Conservation (phyloP, 2,329 filamentous ascomycete genomes). For the Neurospora crassa region DNA sequence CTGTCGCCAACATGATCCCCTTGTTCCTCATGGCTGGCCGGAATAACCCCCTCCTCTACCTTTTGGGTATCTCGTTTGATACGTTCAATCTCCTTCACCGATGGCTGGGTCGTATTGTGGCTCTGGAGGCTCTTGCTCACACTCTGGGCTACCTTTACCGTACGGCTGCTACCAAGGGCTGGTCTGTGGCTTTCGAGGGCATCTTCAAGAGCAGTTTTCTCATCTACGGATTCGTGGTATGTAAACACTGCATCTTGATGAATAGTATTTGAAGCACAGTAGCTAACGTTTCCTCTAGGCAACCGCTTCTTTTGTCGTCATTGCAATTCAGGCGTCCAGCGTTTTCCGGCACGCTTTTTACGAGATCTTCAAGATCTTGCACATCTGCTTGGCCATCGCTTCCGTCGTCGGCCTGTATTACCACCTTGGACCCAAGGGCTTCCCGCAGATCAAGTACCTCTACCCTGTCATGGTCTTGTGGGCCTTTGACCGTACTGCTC, state of each 20-base stretch:
- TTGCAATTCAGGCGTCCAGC: constrained; percentile 60
- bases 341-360: constrained; percentile 69
- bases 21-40: constrained; percentile 65
- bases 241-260: constrained; percentile 19
- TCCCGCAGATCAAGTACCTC: constrained; percentile 49
- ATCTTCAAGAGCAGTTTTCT: constrained; percentile 36
- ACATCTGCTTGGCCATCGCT: constrained; percentile 54
- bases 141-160: constrained; percentile 48
- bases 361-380: constrained; percentile 65
- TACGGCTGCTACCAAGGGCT: constrained; percentile 33
- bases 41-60: constrained; percentile 67
- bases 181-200: constrained; percentile 31
- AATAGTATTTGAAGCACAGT: background rate
- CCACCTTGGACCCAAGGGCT: constrained; percentile 46
- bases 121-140: constrained; percentile 59
- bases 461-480: constrained; percentile 57
- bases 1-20: constrained; percentile 69
- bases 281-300: constrained; percentile 30
- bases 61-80: constrained; percentile 68
- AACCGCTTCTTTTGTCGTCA: constrained; percentile 48
- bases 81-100: constrained; percentile 75
- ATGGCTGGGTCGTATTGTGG: constrained; percentile 69
- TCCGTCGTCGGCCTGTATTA: constrained; percentile 58
- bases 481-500: constrained; percentile 51
- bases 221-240: constrained; percentile 54